Conservation (phyloP, 139 green algal genomes). For the Closterium sp. region DNA sequence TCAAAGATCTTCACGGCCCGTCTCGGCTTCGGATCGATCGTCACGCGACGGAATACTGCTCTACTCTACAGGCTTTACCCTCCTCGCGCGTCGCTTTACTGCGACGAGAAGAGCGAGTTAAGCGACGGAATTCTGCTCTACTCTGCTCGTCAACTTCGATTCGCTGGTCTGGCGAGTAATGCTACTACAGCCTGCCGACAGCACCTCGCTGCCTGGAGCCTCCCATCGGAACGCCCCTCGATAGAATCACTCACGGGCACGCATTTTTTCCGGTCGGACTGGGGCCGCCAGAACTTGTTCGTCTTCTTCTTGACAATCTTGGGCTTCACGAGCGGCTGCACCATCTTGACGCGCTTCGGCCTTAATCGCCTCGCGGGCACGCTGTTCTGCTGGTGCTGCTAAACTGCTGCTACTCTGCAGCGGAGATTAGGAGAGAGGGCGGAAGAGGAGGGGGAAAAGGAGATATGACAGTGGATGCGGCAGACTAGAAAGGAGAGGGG, state of each 20-base stretch:
- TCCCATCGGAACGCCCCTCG: background rate
- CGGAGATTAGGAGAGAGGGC: background rate
- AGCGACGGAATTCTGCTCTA: background rate
- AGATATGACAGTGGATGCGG: background rate
- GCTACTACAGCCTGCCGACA: no score
- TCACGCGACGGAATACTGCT: background rate
- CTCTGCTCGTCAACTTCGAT: background rate
- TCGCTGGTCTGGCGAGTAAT: background rate
- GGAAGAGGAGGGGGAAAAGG: background rate
- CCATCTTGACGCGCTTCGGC: slow-evolving; percentile 31
- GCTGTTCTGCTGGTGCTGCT: background rate
- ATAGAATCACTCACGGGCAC: slow-evolving; percentile 21
- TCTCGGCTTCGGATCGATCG: background rate
- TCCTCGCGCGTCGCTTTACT: no score
- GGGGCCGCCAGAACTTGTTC: slow-evolving; percentile 41
- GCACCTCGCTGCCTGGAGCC: no score
- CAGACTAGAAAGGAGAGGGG: background rate
- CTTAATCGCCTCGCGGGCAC: background rate
- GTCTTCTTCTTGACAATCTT: slow-evolving; percentile 48
- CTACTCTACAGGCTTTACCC: no score
- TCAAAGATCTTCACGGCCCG: background rate
- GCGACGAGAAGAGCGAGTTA: no score
- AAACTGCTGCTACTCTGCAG: background rate
- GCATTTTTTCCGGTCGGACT: slow-evolving; percentile 45
- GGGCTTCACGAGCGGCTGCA: slow-evolving; percentile 46